phyloP scores from a whole-genome alignment of 177 flowering plant genomes.

The Telopea speciosissima region DNA sequence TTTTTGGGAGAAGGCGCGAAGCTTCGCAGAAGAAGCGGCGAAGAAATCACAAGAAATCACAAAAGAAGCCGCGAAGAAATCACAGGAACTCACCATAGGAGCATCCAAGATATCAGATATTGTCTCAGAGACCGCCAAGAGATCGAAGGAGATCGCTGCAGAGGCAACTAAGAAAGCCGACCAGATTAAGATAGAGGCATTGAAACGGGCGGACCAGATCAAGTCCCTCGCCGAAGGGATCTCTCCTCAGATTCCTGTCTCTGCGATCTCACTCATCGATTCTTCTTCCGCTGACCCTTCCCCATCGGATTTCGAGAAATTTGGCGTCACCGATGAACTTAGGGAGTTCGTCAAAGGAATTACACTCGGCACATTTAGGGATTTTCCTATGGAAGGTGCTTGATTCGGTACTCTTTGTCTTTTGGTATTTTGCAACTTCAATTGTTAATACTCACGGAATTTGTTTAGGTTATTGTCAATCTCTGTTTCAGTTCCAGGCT shows the following conservation, averaged over 20 bases:
- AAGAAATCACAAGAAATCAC: slow-evolving; percentile 45
- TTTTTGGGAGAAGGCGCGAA: slow-evolving; percentile 66
- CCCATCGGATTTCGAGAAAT: slow-evolving; percentile 46
- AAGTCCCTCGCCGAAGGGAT: slow-evolving; percentile 51
- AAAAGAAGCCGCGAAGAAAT: slow-evolving; percentile 43
- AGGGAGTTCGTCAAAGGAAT: slow-evolving; percentile 78
- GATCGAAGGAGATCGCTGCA: slow-evolving; percentile 47
- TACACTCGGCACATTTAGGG: slow-evolving; percentile 54
- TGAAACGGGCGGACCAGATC: slow-evolving; percentile 53
- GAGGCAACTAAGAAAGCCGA: slow-evolving; percentile 66
- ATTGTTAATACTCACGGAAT: background rate
- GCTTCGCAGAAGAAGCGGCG: slow-evolving; percentile 72
- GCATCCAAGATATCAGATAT: slow-evolving; percentile 38
- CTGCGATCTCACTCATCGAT: slow-evolving; percentile 14
- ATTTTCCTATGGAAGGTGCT: slow-evolving; percentile 74
- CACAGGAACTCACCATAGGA: slow-evolving; percentile 42
- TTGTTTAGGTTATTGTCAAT: background rate
- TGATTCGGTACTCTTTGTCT: background rate
- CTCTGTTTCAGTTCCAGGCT: no score
- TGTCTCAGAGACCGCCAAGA: slow-evolving; percentile 53
- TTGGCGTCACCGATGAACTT: slow-evolving; percentile 73
- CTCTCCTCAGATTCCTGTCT: slow-evolving; percentile 31
- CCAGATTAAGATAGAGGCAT: slow-evolving; percentile 46
- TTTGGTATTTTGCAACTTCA: background rate
- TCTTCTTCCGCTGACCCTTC: slow-evolving; percentile 12